A percentile compares a stretch with the other conserved stretches of the same genome.
These are phyloP conservation scores for Hemileia vastatrix DNA, from an alignment of 1,284 basidiomycete species.

Conservation along the genomic window DNA sequence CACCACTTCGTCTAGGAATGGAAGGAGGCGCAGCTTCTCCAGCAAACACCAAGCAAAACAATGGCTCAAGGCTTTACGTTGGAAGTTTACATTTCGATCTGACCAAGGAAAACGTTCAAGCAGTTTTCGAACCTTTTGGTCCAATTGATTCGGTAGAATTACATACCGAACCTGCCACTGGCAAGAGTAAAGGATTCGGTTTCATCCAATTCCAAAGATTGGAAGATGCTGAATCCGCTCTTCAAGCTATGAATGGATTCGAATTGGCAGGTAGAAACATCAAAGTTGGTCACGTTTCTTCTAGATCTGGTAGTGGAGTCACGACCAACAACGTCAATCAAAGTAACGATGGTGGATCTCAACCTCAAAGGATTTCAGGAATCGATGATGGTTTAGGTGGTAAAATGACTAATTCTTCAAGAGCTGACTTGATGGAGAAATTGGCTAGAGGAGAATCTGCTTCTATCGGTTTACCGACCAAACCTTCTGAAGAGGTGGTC, in stretches of 20 bases:
- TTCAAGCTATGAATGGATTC: slow-evolving; percentile 40
- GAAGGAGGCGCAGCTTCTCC: not conserved
- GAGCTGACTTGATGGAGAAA: slow-evolving; percentile 41
- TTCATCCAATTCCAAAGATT: slow-evolving; percentile 36
- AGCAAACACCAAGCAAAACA: slow-evolving; percentile 25
- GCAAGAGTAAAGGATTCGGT: slow-evolving; percentile 42
- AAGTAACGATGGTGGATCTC: slow-evolving; percentile 23
- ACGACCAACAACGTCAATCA: not conserved
- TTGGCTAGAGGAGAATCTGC: slow-evolving; percentile 28
- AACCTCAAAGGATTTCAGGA: slow-evolving; percentile 31
- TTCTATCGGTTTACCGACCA: not conserved
- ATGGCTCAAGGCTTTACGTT: slow-evolving; percentile 38
- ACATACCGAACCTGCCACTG: slow-evolving; percentile 35
- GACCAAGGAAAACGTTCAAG: slow-evolving; percentile 35
- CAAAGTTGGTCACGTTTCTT: slow-evolving; percentile 37
- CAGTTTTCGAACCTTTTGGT: slow-evolving; percentile 41
- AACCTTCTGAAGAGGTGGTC: not conserved
- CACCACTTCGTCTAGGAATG: slow-evolving; percentile 28
- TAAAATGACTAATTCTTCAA: slow-evolving; percentile 7
- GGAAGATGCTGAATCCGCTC: slow-evolving; percentile 37
- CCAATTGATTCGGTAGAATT: slow-evolving; percentile 41
- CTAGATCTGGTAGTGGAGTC: slow-evolving; percentile 20
- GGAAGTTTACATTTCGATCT: slow-evolving; percentile 42
- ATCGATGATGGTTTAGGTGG: slow-evolving; percentile 40
- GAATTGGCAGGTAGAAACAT: slow-evolving; percentile 38